Base-by-base conservation (phyloP, 805 yeast genomes). In the Hanseniaspora jakobsenii region DNA sequence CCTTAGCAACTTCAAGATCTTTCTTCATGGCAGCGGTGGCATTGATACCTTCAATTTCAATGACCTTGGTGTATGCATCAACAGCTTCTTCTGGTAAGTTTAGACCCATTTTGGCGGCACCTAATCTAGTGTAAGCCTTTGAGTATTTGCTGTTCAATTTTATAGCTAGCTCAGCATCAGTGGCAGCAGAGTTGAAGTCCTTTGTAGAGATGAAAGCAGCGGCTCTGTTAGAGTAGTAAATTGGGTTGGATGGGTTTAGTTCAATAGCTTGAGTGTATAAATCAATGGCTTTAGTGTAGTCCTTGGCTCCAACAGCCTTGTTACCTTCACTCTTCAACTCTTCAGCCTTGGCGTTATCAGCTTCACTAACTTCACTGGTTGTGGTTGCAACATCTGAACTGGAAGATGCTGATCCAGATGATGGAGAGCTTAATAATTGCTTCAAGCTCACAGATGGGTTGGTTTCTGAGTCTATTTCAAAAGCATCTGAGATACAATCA, bases 41-140 rank as follows among this genome's bases (percentile, higher is more conserved):
- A 21, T 67, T 65, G 36, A 76, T 81, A 35, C 96, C 95, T 65
- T 91, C 97, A 47, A 76, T 75, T 47, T 82, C 86, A 52, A 91
- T 63, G 31, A 95, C 98, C 51, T 70, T 71, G 63, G 82, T 78
- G 65, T 91, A 91, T 23, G 97, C 96, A 38, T 85, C 81, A 68
- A 86, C 69, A 10, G 98, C 75, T 42, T 81, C 94, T 63, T 81
- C 77, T 48, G 89, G 78, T 58, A 87, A 89, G n/a, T 94, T 94
- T 48, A 81, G 68, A n/a, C 95, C 94, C 62, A 80, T 89, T 58
- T 80, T 77, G 4, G 98, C 97, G 54, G 87, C 75, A 2, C 97
- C 98, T 53, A 91, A 69, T 63, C 98, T 79, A 5, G 95, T 83
- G 71, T 86, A 91, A 9, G 94, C 95, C 67, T 89, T 87, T 26